Evolutionary conservation across 192 early-diverging fungal species (phyloP), one percentile per base, ranked within the genome.

Genomic region (Entomortierella lignicola): DNA sequence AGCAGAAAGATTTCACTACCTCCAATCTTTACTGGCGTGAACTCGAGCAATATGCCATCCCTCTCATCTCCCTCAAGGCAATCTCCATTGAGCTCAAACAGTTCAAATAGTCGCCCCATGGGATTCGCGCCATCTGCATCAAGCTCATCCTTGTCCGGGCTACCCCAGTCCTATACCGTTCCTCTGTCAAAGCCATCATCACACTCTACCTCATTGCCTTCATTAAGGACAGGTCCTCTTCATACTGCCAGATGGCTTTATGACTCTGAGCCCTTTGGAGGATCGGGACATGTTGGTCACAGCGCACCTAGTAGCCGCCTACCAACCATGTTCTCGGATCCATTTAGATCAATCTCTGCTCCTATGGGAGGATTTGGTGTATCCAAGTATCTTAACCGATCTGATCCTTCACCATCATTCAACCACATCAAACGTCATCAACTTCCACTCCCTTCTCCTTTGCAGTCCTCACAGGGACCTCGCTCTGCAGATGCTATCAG

Each of bases 281-380:
- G 62, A 2, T 56, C 67, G 3, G 43, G 56, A 23, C 61, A 63
- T 42, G 55, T 63, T 21, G 27, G 72, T 15, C 56, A 61, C 37
- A 8, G 32, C 23, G 20, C 68, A 29, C 25, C 62, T 12, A 60
- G 55, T 13, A 48, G 64, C n/a, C 75, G 75, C 4, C 31, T 79
- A 26, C 75, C 75, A 0, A 66, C 75, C 5, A 57, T 79, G 25
- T 79, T 79, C 37, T 56, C 75, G 25, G 75, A 79, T n/a, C 63
- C 75, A 1, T 66, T 79, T 63, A 53, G 75, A 37, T 15, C 75
- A 1, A 1, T 79, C 4, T 79, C 75, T 21, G 75, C 75, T 6
- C 75, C 75, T 1, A 79, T 79, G 75, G 75, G 75, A 39, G 75
- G 75, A 20, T 79, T 79, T 15, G 75, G 75, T 37, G 75, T 79